Conservation (phyloP, 305 asterid species). For the Fraxinus paxiana region DNA sequence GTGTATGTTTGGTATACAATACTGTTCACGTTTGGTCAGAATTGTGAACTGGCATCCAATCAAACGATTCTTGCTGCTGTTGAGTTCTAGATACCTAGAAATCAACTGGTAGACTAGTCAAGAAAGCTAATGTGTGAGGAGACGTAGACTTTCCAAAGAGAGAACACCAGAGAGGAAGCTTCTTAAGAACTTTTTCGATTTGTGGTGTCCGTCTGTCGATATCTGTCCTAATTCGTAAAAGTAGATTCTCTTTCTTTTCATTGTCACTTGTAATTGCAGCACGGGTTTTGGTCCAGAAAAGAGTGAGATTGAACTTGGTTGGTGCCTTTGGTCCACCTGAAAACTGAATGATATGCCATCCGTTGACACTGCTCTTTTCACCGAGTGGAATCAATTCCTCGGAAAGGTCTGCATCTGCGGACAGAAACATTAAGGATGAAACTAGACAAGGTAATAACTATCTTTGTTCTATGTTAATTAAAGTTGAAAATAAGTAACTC, state of each 20-base stretch:
- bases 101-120: conserved; percentile 46
- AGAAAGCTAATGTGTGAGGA: conserved; percentile 67
- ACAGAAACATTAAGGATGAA: conserved; percentile 3
- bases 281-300: conserved; percentile 49
- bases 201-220: conserved; percentile 58
- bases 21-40: background rate
- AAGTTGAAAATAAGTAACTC: background rate
- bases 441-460: background rate
- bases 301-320: conserved; percentile 56
- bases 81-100: conserved; percentile 27
- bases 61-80: background rate
- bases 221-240: conserved; percentile 75
- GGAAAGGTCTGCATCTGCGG: conserved; percentile 40
- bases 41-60: background rate
- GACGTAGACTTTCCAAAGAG: conserved; percentile 84
- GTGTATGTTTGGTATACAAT: background rate
- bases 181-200: conserved; percentile 37
- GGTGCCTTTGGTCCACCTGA: conserved; percentile 81
- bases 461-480: too few relatives aligned
- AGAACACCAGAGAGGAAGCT: conserved; percentile 89
- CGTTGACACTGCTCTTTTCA: conserved; percentile 55
- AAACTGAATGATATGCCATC: conserved; percentile 89
- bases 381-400: conserved; percentile 63
- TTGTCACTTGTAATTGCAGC: conserved; percentile 17
- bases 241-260: conserved; percentile 24